Evolutionary conservation across 2,329 filamentous ascomycete genomes (phyloP), one percentile per base, ranked within the genome.

Genomic region (Coleophoma crateriformis): DNA sequence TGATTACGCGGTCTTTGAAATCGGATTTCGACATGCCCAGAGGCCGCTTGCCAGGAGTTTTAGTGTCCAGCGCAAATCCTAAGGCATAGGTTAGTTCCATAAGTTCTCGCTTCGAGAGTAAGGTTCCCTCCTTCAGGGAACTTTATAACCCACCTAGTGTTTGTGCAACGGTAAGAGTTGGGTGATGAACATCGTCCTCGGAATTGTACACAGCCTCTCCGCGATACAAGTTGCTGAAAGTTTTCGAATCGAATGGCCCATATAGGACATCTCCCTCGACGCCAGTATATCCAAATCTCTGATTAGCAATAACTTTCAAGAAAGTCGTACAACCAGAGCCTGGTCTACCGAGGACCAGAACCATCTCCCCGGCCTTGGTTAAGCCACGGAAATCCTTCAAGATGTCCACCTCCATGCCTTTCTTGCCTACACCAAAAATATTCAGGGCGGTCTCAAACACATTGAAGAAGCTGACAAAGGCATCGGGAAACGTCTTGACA

Each of bases 201-300:
- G 88, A 83, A 61, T 90, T 92, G 71, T 95, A 95, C 4, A 92
- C 84, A 1, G 87, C 85, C 69, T 95, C 88, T 46, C 88, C 88
- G 32, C 88, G 79, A 65, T 89, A 95, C 46, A 78, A 73, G 61
- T 85, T 79, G 56, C 70, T 70, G 58, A 95, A 92, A 45, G 86
- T 82, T 17, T 82, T 71, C 14, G 83, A 77, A 4, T 82, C 78
- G 64, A 89, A 90, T 0, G 84, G 84, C 0, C 89, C 88, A 57
- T 92, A 95, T 0, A 78, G 68, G 0, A 95, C 88, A 2, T 94
- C 84, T 12, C 90, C 90, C 1, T 77, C 70, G 5, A 84, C 69
- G 1, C 71, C 73, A n/a, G 77, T 81, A 57, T 82, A 84, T 5
- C 79, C 79, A 55, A 72, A 77, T 15, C 80, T 67, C 57, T 78